Evolutionary conservation across 1,139 yeast genomes (phyloP), one percentile per base, ranked within the genome.

Genomic region (Hanseniaspora sp.): DNA sequence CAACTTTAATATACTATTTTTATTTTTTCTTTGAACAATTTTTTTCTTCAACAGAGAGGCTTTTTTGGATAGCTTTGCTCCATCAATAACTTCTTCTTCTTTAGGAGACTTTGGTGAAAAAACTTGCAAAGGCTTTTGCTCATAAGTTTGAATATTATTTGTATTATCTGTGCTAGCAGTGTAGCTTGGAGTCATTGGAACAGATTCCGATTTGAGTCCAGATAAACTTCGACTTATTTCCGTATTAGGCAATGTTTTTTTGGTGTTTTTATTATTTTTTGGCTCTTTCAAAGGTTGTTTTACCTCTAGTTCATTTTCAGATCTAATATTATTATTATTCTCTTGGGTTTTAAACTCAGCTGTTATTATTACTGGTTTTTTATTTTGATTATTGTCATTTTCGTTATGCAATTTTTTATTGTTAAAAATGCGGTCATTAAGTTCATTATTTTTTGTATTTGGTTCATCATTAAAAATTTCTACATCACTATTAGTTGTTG

Each of bases 41-140:
- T 61, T 63, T 46, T 59, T 60, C 41, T 60, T 61, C 51, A 62
- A 57, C 7, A 37, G 35, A 9, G 54, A 51, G 3, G 54, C 69
- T 64, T 71, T 74, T 33, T 73, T 64, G 67, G 54, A 51, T 13
- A 51, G 12, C 13, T 53, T 53, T 15, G 46, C 39, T 8, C 46
- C 41, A 31, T 44, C 46, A 15, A 44, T 23, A 33, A 30, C n/a
- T 30, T 46, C 46, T 28, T 23, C 42, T 48, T 44, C 48, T 35
- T 43, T 51, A 18, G 48, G 47, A 29, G 52, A 39, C 17, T 44
- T 54, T 30, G 45, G 29, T 11, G 34, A 37, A 23, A 35, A 17
- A 7, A 8, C 15, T 7, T 37, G 34, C 5, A 37, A 28, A 44
- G 30, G 23, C 29, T 15, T 41, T 37, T 28, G n/a, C 5, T 13